Evolutionary conservation across 2,329 filamentous ascomycete species (phyloP), one percentile per base, ranked within the genome.

Genomic region (Aspergillus sp.): DNA sequence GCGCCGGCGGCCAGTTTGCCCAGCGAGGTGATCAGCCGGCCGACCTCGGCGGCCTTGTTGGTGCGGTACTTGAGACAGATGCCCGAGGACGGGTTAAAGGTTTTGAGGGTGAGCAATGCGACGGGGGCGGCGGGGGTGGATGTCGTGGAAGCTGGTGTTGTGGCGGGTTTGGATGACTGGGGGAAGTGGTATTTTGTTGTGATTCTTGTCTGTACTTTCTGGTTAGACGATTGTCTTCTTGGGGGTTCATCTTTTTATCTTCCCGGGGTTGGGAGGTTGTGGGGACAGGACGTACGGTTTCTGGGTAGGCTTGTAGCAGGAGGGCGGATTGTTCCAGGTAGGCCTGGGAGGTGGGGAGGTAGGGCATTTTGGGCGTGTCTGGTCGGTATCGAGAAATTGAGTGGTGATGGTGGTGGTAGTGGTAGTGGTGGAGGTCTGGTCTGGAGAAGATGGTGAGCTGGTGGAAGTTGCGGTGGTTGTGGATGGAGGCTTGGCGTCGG

Each of bases 51-150:
- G 17, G 88, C 90, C 74, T 96, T 96, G 68, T 87, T 88, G 32
- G 94, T 99, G 69, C 84, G 82, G 79, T 97, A 97, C 76, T 97
- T 96, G 58, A 99, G 81, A 56, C 87, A 87, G 53, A 87, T 86
- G 65, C 94, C 94, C 50, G 86, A 88, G 40, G 77, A 78, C 0
- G 94, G 88, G 71, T 97, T 90, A 76, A 86, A 97, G 4, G 94
- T 94, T 77, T 96, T 97, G 56, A 99, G 77, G 3, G 86, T 87
- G 47, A 99, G 86, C 50, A 80, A 83, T 59, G 88, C 91, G 4
- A 86, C 78, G 2, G 83, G 76, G 50, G 80, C 83, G 78, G 1
- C 81, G 73, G 56, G 20, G 25, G 80, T 59, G 54, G 23, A 58
- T 53, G 44, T 53, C 32, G 32, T 17, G 5, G 34, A 43, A n/a